These are phyloP conservation scores for Populus hybrid DNA, from an alignment of 441 rosid species.

Conservation along the genomic window DNA sequence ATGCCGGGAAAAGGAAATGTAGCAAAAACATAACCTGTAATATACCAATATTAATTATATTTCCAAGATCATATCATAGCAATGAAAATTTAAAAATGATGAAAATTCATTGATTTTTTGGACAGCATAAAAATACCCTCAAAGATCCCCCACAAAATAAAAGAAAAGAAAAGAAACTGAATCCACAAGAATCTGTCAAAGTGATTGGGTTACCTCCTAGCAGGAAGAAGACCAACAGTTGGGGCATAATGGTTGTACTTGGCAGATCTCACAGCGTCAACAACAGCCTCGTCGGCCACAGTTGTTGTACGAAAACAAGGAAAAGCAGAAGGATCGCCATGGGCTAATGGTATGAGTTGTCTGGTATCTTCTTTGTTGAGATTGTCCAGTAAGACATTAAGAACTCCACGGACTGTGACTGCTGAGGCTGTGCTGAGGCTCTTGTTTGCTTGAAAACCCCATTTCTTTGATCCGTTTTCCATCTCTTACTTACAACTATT, in stretches of 20 bases:
- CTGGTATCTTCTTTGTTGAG: constrained; percentile 31
- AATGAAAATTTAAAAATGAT: too few species aligned
- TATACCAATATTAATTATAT: too few species aligned
- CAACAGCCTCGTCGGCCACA: constrained; percentile 60
- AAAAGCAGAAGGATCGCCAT: constrained; percentile 70
- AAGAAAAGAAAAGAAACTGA: neutral
- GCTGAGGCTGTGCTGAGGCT: constrained; percentile 1
- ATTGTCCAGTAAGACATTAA: constrained; percentile 17
- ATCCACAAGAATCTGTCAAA: neutral
- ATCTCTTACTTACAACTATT: neutral
- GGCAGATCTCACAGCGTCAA: constrained; percentile 48
- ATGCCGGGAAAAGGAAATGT: neutral
- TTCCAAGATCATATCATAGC: neutral
- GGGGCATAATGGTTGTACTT: constrained; percentile 46
- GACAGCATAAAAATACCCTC: neutral
- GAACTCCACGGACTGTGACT: constrained; percentile 32
- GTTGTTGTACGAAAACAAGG: constrained; percentile 53
- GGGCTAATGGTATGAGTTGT: constrained; percentile 46
- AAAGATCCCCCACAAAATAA: too few species aligned
- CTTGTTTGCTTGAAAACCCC: constrained; percentile 12
- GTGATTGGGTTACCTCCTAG: constrained; percentile 38
- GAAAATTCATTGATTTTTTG: neutral
- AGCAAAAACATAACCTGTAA: neutral
- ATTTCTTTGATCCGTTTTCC: constrained; percentile 11
- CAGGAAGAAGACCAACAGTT: constrained; percentile 48